phyloP scores from a whole-genome alignment of 2,329 filamentous ascomycete genomes.

The Botrytis byssoidea region DNA sequence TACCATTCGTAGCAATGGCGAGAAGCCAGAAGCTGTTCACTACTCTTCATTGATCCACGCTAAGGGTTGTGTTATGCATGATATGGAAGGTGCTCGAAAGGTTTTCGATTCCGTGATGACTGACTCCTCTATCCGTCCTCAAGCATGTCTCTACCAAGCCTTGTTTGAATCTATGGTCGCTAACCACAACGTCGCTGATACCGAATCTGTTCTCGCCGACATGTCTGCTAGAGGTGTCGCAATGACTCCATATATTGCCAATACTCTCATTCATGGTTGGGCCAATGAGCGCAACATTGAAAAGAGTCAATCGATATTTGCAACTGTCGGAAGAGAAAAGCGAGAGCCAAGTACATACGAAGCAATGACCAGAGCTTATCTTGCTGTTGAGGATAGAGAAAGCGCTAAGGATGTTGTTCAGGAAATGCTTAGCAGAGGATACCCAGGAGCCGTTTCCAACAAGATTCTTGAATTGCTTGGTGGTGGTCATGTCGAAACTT shows the following conservation, averaged over 20 bases:
- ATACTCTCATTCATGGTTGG: conserved; percentile 97
- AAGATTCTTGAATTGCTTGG: conserved; percentile 91
- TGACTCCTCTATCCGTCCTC: conserved; percentile 64
- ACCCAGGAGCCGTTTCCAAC: conserved; percentile 85
- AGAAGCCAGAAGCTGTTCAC: conserved; percentile 85
- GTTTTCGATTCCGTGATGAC: conserved; percentile 80
- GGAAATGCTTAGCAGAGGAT: conserved; percentile 88
- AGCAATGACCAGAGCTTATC: conserved; percentile 92
- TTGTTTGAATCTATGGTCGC: conserved; percentile 97
- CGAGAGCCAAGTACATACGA: conserved; percentile 98
- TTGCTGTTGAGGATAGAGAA: conserved; percentile 77
- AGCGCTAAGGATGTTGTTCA: conserved; percentile 75
- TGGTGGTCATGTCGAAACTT: conserved; percentile 43
- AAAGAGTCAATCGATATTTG: conserved; percentile 77
- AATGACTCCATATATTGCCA: conserved; percentile 96
- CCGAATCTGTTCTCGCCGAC: conserved; percentile 68
- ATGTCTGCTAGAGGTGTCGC: conserved; percentile 76
- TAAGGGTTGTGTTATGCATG: conserved; percentile 89
- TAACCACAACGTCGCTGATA: conserved; percentile 79
- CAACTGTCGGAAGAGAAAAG: conserved; percentile 71
- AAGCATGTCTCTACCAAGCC: conserved; percentile 90
- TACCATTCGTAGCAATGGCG: conserved; percentile 70
- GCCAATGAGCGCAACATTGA: conserved; percentile 76
- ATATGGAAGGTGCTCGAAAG: conserved; percentile 77
- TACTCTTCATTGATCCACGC: conserved; percentile 95